Conservation (phyloP, 2,329 filamentous ascomycete genomes). For the Neophaeococcomyces aloes region DNA sequence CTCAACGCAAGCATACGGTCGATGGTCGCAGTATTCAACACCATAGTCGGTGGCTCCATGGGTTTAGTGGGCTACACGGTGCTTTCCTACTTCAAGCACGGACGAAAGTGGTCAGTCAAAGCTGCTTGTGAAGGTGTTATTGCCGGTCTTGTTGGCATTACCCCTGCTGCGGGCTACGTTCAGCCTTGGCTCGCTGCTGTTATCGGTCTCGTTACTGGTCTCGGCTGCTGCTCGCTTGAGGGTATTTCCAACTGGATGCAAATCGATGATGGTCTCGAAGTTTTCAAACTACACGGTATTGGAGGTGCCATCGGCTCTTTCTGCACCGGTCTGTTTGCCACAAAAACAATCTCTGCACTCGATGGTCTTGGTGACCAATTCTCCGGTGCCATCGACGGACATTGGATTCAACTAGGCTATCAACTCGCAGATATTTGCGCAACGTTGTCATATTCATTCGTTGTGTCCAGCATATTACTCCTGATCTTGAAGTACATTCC, state of each 20-base stretch:
- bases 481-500: slow-evolving; percentile 41
- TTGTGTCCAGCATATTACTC: slow-evolving; percentile 42
- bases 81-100: slow-evolving; percentile 76
- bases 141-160: slow-evolving; percentile 77
- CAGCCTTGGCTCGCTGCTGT: slow-evolving; percentile 56
- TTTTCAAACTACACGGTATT: slow-evolving; percentile 34
- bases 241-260: slow-evolving; percentile 38
- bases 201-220: slow-evolving; percentile 46
- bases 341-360: slow-evolving; percentile 32
- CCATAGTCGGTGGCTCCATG: slow-evolving; percentile 72
- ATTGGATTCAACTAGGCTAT: slow-evolving; percentile 45
- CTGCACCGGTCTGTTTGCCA: slow-evolving; percentile 48
- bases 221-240: slow-evolving; percentile 1
- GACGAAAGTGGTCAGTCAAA: slow-evolving; percentile 85
- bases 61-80: slow-evolving; percentile 74
- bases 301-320: slow-evolving; percentile 50
- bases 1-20: slow-evolving; percentile 71
- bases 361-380: slow-evolving; percentile 37
- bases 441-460: slow-evolving; percentile 44
- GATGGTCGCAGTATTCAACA: slow-evolving; percentile 76
- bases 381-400: slow-evolving; percentile 44
- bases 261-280: slow-evolving; percentile 50
- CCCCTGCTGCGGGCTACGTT: slow-evolving; percentile 76
- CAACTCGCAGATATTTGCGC: slow-evolving; percentile 48
- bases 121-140: slow-evolving; percentile 89